phyloP scores from a whole-genome alignment of 2,329 filamentous ascomycete species.

The Scytalidium lignicola region DNA sequence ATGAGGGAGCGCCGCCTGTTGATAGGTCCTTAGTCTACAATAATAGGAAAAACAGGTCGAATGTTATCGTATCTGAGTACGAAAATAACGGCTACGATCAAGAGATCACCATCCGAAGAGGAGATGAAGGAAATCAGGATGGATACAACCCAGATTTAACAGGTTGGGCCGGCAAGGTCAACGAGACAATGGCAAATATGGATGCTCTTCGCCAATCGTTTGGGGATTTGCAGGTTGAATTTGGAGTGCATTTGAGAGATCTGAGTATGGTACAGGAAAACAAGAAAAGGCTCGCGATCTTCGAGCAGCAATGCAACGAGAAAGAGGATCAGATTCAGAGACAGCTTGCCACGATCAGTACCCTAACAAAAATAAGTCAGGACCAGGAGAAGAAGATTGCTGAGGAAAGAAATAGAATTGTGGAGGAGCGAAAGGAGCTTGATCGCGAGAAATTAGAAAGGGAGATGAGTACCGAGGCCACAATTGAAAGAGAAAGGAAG shows the following conservation, averaged over 20 bases:
- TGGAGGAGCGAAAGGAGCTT: conserved; percentile 3
- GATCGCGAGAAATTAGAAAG: conserved; percentile 1
- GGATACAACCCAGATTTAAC: not conserved
- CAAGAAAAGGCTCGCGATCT: not conserved
- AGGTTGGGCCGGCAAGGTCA: not conserved
- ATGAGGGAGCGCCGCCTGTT: not conserved
- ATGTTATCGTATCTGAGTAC: not conserved
- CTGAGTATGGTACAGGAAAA: not conserved
- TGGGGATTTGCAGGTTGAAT: not conserved
- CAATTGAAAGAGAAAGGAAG: conserved; percentile 3
- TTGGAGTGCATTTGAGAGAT: not conserved
- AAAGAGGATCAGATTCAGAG: conserved; percentile 8
- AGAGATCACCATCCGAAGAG: not conserved
- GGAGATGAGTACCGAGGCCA: not conserved
- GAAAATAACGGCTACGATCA: not conserved
- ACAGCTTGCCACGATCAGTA: conserved; percentile 2
- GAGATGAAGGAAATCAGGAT: not conserved
- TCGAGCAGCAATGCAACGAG: conserved; percentile 3
- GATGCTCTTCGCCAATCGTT: not conserved
- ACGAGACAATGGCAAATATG: not conserved
- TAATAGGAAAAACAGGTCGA: not conserved
- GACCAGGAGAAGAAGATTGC: conserved; percentile 3
- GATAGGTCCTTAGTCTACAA: not conserved
- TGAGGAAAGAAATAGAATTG: not conserved
- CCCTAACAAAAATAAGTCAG: not conserved